Evolutionary conservation across 2,329 filamentous ascomycete genomes (phyloP).

Genomic region (Colletotrichum musae): DNA sequence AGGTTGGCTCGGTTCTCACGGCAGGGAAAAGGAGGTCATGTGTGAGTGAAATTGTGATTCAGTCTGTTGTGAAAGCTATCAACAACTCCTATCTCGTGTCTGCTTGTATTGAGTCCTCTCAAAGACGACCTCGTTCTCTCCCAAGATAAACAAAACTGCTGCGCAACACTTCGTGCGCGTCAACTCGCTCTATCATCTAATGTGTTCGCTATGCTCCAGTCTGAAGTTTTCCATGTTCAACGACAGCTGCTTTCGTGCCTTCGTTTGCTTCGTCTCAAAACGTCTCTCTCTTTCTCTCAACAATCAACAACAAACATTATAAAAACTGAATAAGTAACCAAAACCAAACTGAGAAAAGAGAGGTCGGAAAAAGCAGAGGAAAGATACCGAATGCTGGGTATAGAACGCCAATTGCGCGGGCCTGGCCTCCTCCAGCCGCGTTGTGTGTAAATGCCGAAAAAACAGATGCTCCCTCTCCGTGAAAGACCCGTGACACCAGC

Average conservation of each 20-base stretch:
- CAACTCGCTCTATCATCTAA: constrained; percentile 33
- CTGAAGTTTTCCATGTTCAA: constrained; percentile 23
- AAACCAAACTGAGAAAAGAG: neutral
- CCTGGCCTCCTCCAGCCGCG: constrained; percentile 26
- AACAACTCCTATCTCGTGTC: constrained; percentile 18
- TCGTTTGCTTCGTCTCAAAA: constrained; percentile 6
- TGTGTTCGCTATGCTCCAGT: constrained; percentile 31
- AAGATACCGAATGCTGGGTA: constrained; percentile 40
- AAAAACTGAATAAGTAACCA: constrained; percentile 6
- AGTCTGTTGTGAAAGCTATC: constrained; percentile 21
- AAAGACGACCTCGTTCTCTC: neutral
- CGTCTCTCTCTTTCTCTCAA: neutral
- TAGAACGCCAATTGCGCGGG: constrained; percentile 37
- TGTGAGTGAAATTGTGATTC: neutral
- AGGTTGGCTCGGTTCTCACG: no score
- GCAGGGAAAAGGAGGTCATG: no score
- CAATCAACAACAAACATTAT: constrained; percentile 28
- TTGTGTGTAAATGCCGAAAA: constrained; percentile 32
- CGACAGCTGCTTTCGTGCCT: constrained; percentile 8
- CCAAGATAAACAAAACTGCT: neutral
- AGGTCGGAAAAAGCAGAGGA: neutral
- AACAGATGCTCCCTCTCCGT: neutral
- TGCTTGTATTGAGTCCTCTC: constrained; percentile 18
- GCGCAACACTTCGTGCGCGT: constrained; percentile 4
- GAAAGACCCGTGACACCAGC: constrained; percentile 18